Base-by-base conservation (phyloP, 768 basidiomycete genomes). In the Phylloporus scabripes region DNA sequence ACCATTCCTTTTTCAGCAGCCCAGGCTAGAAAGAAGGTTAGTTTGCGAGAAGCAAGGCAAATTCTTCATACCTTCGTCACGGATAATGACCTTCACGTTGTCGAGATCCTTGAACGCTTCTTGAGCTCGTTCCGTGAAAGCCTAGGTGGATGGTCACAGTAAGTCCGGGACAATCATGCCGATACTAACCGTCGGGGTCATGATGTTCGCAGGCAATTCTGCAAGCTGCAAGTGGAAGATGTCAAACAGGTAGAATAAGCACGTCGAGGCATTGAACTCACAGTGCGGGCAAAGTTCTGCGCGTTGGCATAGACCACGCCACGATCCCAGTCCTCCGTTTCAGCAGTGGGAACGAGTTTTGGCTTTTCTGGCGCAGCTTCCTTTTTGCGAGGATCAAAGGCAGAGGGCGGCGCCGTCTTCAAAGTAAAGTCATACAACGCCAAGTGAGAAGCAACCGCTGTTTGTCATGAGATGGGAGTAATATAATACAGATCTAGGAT, bases 1-100 rank as follows among this genome's bases (percentile, higher is more conserved):
- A 85, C 86, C 92, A 93, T 94, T 49, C 82, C 82, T 70, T 87
- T 88, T 67, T 84, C 74, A 39, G 78, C 76, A 23, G 91, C 90
- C 91, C 91, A 94, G 2, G 72, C 87, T 87, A 54, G 12, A 40
- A 24, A 24, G 10, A 10, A 40, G 56, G 6, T 52, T 32, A 39
- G 38, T 39, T 21, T 8, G 29, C 20, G 48, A 26, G 28, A 26
- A 45, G 12, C 18, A 43, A 23, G 9, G 10, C 20, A 36, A 15
- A 51, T 53, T 7, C 9, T 7, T 29, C 53, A 15, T 50, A 89
- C 87, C 83, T 72, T 85, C 80, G 55, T 93, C 90, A 29, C 76
- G 82, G 20, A 86, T 78, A 42, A 80, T 72, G 41, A 91, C 72
- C 60, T 85, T 74, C 7, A 87, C 82, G 52, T 88, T 85, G 2